phyloP scores from a whole-genome alignment of 345 rosid genomes.

The Melastoma malabathricum region DNA sequence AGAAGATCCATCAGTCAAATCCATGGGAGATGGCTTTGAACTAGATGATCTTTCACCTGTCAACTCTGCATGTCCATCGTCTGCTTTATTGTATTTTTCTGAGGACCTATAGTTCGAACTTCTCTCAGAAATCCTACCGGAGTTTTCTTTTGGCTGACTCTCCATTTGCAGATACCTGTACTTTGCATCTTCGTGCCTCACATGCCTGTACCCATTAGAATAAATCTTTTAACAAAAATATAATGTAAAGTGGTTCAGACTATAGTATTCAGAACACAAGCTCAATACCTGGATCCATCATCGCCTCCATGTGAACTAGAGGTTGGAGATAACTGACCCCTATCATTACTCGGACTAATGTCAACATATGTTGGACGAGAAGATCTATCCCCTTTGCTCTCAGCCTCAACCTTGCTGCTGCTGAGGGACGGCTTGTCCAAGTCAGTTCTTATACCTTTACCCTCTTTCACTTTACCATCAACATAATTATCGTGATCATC shows the following conservation, averaged over 20 bases:
- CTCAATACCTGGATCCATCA: slow-evolving; percentile 58
- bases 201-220: slow-evolving; percentile 29
- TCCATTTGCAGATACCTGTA: slow-evolving; percentile 35
- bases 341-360: slow-evolving; percentile 18
- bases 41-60: slow-evolving; percentile 51
- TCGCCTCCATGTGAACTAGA: slow-evolving; percentile 41
- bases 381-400: slow-evolving; percentile 50
- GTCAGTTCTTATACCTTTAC: slow-evolving; percentile 20
- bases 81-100: slow-evolving; percentile 44
- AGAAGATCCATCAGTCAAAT: slow-evolving; percentile 63
- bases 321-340: slow-evolving; percentile 36
- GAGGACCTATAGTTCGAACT: slow-evolving; percentile 39
- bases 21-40: slow-evolving; percentile 67
- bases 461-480: slow-evolving; percentile 33
- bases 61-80: slow-evolving; percentile 60
- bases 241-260: not conserved
- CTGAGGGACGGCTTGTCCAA: slow-evolving; percentile 31
- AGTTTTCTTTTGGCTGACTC: slow-evolving; percentile 36
- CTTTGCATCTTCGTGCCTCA: slow-evolving; percentile 33
- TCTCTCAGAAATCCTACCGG: slow-evolving; percentile 48
- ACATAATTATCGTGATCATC: slow-evolving; percentile 45
- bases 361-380: slow-evolving; percentile 44
- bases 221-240: not conserved
- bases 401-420: slow-evolving; percentile 43
- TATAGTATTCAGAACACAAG: not conserved